phyloP scores from a whole-genome alignment of 1,284 basidiomycete genomes.

The Cryptococcus amylolentus region DNA sequence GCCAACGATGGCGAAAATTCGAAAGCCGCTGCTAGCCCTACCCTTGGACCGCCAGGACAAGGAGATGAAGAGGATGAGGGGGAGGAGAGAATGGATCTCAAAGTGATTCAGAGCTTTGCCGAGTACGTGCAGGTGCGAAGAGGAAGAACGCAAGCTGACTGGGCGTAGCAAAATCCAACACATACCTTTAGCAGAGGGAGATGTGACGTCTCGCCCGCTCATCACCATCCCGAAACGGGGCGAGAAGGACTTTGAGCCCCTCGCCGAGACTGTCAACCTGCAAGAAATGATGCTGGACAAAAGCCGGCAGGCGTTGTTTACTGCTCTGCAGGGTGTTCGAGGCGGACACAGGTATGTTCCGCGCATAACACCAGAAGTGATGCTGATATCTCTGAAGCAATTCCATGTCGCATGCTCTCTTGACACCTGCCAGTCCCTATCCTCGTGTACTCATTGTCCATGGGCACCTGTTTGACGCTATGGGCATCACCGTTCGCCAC shows the following conservation, averaged over 20 bases:
- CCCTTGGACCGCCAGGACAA: background rate
- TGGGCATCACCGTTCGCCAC: constrained; percentile 67
- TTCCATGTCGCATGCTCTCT: constrained; percentile 47
- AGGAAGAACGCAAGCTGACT: background rate
- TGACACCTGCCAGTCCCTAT: constrained; percentile 33
- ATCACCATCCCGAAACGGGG: constrained; percentile 79
- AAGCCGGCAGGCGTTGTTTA: constrained; percentile 79
- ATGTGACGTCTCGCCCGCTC: constrained; percentile 19
- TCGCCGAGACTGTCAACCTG: constrained; percentile 58
- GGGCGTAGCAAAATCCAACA: constrained; percentile 40
- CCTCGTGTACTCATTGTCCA: constrained; percentile 64
- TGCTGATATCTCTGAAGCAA: constrained; percentile 31
- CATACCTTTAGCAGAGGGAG: constrained; percentile 21
- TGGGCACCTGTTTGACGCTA: constrained; percentile 70
- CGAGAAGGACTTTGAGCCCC: constrained; percentile 94
- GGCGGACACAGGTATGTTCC: constrained; percentile 66
- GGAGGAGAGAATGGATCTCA: constrained; percentile 20
- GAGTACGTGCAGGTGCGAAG: constrained; percentile 6
- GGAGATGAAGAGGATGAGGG: constrained; percentile 19
- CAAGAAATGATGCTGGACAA: constrained; percentile 70
- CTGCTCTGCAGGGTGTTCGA: constrained; percentile 67
- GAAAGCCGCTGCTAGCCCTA: background rate
- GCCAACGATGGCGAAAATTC: background rate
- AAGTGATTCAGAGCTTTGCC: constrained; percentile 18
- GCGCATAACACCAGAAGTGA: background rate